Conservation (phyloP, 352 stramenopile species). For the Globisporangium parvum region DNA sequence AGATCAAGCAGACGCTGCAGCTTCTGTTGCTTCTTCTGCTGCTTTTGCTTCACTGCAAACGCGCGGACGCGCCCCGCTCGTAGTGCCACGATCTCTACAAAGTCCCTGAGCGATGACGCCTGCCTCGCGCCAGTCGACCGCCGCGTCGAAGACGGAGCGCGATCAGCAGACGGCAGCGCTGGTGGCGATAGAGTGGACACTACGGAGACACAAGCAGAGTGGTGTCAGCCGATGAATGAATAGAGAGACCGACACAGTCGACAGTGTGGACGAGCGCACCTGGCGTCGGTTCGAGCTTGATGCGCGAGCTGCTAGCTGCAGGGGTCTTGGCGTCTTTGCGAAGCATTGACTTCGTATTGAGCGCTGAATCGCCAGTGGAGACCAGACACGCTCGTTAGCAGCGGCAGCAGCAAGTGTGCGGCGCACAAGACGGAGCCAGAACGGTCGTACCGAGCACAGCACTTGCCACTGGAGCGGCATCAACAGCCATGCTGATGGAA, state of each 20-base stretch:
- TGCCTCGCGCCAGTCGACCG: too few species aligned
- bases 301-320: too few species aligned
- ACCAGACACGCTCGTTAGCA: too few species aligned
- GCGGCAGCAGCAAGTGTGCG: too few species aligned
- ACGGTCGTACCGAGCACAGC: too few species aligned
- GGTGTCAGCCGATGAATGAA: background rate
- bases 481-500: background rate
- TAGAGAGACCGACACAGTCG: background rate
- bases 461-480: too few species aligned
- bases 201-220: background rate
- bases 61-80: too few species aligned
- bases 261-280: background rate
- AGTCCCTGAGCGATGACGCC: too few species aligned
- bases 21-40: slow-evolving; percentile 6
- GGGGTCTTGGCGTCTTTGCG: background rate
- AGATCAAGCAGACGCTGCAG: slow-evolving; percentile 10
- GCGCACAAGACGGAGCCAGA: too few species aligned
- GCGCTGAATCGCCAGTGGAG: background rate
- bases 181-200: background rate
- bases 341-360: background rate
- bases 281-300: background rate
- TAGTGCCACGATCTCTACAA: too few species aligned
- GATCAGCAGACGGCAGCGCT: background rate
- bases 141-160: too few species aligned
- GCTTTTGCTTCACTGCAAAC: too few species aligned